Percentiles rank a stretch among this genome's conserved stretches.
Evolutionary conservation across 2,329 filamentous ascomycete species (phyloP).

Genomic region (Penicillium olsonii): DNA sequence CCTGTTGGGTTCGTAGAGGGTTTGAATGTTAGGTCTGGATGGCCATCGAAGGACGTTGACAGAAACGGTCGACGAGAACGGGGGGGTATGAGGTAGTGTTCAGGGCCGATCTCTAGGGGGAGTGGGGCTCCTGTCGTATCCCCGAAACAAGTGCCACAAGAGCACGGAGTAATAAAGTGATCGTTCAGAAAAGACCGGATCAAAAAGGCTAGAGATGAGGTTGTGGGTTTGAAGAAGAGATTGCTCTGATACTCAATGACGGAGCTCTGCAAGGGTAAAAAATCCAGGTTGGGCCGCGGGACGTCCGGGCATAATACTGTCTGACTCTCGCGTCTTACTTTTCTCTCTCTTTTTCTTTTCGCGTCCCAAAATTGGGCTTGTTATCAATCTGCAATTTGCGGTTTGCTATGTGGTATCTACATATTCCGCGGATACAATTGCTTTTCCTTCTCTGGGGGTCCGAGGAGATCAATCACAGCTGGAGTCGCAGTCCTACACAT

Average conservation of each 20-base stretch:
- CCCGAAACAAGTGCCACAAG: constrained; percentile 1
- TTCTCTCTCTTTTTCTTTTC: background rate
- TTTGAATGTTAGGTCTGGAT: background rate
- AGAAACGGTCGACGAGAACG: constrained; percentile 23
- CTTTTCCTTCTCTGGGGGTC: background rate
- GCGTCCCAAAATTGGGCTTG: background rate
- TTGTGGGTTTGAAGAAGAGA: background rate
- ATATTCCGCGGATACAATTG: background rate
- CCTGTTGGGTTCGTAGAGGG: background rate
- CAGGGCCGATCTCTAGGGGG: constrained; percentile 24
- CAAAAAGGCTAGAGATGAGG: background rate
- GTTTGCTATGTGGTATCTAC: background rate
- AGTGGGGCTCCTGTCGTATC: constrained; percentile 18
- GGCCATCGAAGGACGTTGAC: constrained; percentile 19
- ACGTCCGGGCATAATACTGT: background rate
- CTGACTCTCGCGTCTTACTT: background rate
- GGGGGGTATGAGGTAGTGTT: constrained; percentile 29
- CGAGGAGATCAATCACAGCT: background rate
- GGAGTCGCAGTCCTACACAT: background rate
- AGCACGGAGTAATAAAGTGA: too few relatives aligned
- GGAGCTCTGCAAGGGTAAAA: background rate
- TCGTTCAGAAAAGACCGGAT: too few relatives aligned
- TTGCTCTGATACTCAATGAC: background rate
- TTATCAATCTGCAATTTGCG: background rate
- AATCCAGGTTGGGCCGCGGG: constrained; percentile 7